Evolutionary conservation across 192 early-diverging fungal species (phyloP), one percentile per base, ranked within the genome.

Genomic region (Coemansia sp.): DNA sequence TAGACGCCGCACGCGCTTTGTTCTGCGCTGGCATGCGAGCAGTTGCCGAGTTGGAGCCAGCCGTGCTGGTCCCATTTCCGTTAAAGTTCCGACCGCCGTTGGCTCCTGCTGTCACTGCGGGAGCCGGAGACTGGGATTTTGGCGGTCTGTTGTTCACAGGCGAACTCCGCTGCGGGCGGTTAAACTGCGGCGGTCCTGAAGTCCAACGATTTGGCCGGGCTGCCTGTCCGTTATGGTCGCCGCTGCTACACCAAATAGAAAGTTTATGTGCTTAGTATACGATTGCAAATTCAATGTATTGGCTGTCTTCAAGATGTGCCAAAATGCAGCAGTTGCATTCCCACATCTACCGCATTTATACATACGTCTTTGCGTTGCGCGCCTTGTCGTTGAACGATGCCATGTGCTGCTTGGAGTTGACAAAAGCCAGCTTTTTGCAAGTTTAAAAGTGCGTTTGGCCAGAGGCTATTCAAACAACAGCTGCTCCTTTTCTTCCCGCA

Each of bases 181-280:
- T 43, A 17, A 75, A 49, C 27, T 65, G 78, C 10, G 78, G 72
- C 22, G 78, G 72, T 0, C 78, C 78, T 5, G 78, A 56, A 43
- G 53, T 71, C 78, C 78, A 81, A 19, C 65, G 51, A 38, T 38
- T 49, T 2, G 59, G 19, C 67, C 64, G 56, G 35, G 67, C 61
- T 53, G 52, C 57, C 35, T 65, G 62, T 45, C 24, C 55, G 24
- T 56, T 60, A 24, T 21, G 12, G 23, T 52, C 50, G n/a, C 51
- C 59, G 43, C 38, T 60, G 56, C 47, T 62, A 57, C 49, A 60
- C 4, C 7, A 61, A 55, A 55, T 25, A 55, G 27, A 55, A 35
- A 6, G 57, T 3, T 59, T 38, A 24, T 11, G 12, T n/a, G 41
- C 15, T 43, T 43, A 43, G 41, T n/a, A 22, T 39, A 48, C 24